A percentile compares a stretch with the other conserved stretches of the same genome.
Evolutionary conservation across 1,284 basidiomycete species (phyloP).

Genomic region (Cryptococcus hybrid): DNA sequence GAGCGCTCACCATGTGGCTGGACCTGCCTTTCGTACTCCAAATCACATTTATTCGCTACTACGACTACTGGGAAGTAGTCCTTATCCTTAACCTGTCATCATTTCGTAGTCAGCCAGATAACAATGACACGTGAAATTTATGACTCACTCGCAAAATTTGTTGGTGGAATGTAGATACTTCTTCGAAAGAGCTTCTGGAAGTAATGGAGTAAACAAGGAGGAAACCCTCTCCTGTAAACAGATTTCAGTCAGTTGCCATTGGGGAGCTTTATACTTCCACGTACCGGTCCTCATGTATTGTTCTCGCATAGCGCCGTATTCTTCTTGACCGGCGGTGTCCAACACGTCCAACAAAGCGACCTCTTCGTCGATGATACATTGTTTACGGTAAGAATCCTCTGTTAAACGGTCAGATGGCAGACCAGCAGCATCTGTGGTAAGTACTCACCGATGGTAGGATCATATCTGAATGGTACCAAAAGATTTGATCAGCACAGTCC

Average conservation of each 20-base stretch:
- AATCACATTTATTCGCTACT: slow-evolving; percentile 98
- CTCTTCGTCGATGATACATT: slow-evolving; percentile 96
- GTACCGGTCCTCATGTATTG: slow-evolving; percentile 50
- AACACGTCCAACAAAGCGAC: slow-evolving; percentile 96
- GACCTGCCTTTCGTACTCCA: slow-evolving; percentile 97
- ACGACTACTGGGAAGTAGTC: slow-evolving; percentile 98
- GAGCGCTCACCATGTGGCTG: slow-evolving; percentile 75
- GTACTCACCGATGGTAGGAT: slow-evolving; percentile 78
- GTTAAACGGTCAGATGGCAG: background rate
- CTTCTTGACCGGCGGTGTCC: slow-evolving; percentile 98
- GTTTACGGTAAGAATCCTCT: slow-evolving; percentile 90
- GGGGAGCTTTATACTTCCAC: slow-evolving; percentile 50
- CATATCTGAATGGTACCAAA: slow-evolving; percentile 57
- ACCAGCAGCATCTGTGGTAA: background rate
- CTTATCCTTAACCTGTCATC: slow-evolving; percentile 75
- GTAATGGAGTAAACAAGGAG: slow-evolving; percentile 99
- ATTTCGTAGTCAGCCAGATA: background rate
- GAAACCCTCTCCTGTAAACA: slow-evolving; percentile 90
- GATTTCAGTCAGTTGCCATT: slow-evolving; percentile 24
- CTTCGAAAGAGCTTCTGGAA: slow-evolving; percentile 95
- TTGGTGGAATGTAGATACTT: slow-evolving; percentile 96
- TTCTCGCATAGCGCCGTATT: slow-evolving; percentile 69
- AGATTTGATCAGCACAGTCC: slow-evolving; percentile 5
- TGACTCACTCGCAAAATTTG: slow-evolving; percentile 75
- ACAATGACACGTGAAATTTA: background rate